phyloP scores from a whole-genome alignment of 305 asterid species.

The Solanum hybrid region DNA sequence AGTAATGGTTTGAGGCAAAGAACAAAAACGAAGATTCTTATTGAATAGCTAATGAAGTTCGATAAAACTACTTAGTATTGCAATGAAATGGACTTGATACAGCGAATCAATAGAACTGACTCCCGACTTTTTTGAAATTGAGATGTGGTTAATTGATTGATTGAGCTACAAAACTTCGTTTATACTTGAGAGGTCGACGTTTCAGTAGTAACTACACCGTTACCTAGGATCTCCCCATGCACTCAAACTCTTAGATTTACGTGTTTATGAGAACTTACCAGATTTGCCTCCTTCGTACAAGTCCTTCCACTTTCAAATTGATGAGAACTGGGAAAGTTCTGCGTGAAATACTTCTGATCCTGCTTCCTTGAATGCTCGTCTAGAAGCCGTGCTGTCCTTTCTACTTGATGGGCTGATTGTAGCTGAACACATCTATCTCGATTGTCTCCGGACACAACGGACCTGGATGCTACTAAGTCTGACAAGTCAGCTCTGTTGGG shows the following conservation, averaged over 20 bases:
- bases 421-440: conserved; percentile 19
- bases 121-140: not conserved
- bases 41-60: not conserved
- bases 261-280: conserved; percentile 31
- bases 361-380: conserved; percentile 33
- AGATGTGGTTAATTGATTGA: not conserved
- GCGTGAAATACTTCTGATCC: conserved; percentile 28
- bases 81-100: not conserved
- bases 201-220: not conserved
- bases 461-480: conserved; percentile 26
- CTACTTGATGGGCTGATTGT: conserved; percentile 29
- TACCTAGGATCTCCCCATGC: not conserved
- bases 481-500: conserved; percentile 27
- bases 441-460: conserved; percentile 31
- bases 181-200: not conserved
- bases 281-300: conserved; percentile 22
- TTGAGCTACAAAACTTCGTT: not conserved
- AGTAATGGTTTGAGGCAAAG: not conserved
- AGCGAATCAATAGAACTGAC: not conserved
- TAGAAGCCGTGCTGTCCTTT: conserved; percentile 30
- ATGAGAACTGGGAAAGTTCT: conserved; percentile 25
- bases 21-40: not conserved
- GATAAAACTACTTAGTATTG: not conserved
- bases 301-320: conserved; percentile 31
- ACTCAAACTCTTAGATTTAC: not conserved